phyloP scores from a whole-genome alignment of 768 basidiomycete species.

The Lactarius deliciosus region DNA sequence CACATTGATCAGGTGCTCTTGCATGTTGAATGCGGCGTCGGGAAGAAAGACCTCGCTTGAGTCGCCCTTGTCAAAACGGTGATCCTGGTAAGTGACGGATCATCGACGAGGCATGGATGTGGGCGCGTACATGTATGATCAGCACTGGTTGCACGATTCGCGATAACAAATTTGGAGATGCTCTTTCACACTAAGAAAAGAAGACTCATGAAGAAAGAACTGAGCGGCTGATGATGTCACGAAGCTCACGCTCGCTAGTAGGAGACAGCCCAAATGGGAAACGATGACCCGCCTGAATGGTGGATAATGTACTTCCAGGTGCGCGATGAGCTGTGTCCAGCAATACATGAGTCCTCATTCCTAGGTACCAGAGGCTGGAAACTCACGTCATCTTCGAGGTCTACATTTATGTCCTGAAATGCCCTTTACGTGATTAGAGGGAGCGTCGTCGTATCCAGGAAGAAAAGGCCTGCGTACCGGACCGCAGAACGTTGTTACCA shows the following conservation, averaged over 20 bases:
- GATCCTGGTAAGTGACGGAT: background rate
- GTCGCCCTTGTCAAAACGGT: slow-evolving; percentile 23
- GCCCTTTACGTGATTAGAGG: background rate
- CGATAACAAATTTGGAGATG: slow-evolving; percentile 13
- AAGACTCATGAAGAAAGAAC: background rate
- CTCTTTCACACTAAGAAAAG: slow-evolving; percentile 1
- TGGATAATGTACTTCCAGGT: slow-evolving; percentile 30
- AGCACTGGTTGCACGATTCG: slow-evolving; percentile 21
- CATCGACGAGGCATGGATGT: background rate
- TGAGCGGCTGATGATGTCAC: background rate
- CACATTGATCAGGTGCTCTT: slow-evolving; percentile 26
- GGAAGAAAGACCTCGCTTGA: slow-evolving; percentile 22
- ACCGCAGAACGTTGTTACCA: slow-evolving; percentile 29
- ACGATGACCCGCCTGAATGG: slow-evolving; percentile 28
- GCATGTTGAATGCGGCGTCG: slow-evolving; percentile 17
- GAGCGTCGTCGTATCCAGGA: background rate
- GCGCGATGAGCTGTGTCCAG: slow-evolving; percentile 29
- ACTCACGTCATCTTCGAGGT: slow-evolving; percentile 29
- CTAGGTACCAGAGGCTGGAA: background rate
- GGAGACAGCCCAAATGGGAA: slow-evolving; percentile 22
- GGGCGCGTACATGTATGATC: slow-evolving; percentile 27
- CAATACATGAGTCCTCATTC: background rate
- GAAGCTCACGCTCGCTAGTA: slow-evolving; percentile 19
- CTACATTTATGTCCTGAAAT: slow-evolving; percentile 23
- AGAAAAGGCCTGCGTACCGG: slow-evolving; percentile 17